phyloP scores from a whole-genome alignment of 2,329 filamentous ascomycete species.

The Diaporthe australafricana region DNA sequence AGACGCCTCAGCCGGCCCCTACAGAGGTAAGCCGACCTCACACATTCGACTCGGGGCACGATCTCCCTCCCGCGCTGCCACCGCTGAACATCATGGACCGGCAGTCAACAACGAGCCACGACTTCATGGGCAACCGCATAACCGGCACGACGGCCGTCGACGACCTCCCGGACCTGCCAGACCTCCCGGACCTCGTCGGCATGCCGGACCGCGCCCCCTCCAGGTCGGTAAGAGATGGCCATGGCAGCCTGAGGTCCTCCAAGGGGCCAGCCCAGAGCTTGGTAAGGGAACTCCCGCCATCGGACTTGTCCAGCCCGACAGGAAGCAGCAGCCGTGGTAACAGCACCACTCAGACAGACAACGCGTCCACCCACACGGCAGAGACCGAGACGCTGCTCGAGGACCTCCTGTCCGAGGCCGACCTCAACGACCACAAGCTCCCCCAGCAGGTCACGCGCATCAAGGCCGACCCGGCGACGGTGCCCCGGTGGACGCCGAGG shows the following conservation, averaged over 20 bases:
- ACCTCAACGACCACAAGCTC: conserved; percentile 50
- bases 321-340: conserved; percentile 25
- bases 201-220: conserved; percentile 38
- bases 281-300: conserved; percentile 33
- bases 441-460: conserved; percentile 58
- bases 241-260: conserved; percentile 36
- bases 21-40: conserved; percentile 35
- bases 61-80: conserved; percentile 33
- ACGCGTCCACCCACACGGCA: conserved; percentile 43
- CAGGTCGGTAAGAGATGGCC: conserved; percentile 42
- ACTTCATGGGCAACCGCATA: conserved; percentile 35
- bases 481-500: conserved; percentile 65
- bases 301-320: conserved; percentile 35
- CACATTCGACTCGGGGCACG: conserved; percentile 33
- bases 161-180: conserved; percentile 8
- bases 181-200: neutral
- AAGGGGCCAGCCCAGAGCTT: conserved; percentile 33
- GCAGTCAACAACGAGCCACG: conserved; percentile 34
- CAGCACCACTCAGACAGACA: conserved; percentile 42
- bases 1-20: conserved; percentile 35
- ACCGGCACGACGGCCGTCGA: conserved; percentile 26
- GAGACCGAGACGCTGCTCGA: conserved; percentile 50
- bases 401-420: conserved; percentile 49
- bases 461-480: conserved; percentile 60
- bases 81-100: conserved; percentile 38